A percentile compares a stretch with the other conserved stretches of the same genome.
These are phyloP conservation scores for Clonostachys rhizophaga DNA, from an alignment of 2,329 filamentous ascomycete species.

Conservation along the genomic window DNA sequence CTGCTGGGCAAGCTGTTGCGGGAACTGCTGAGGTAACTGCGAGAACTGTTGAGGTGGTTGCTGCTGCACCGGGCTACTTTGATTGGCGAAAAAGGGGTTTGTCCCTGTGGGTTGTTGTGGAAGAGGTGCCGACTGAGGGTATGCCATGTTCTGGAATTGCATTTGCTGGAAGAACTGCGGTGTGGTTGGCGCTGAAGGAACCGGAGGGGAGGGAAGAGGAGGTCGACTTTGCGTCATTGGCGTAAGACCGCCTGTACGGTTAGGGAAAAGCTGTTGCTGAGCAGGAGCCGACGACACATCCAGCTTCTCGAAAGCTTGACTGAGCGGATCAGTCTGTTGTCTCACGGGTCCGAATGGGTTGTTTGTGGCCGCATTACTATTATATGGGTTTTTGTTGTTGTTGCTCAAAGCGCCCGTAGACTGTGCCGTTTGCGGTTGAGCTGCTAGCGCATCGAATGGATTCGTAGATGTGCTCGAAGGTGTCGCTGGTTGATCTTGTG, in stretches of 20 bases:
- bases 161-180: conserved; percentile 31
- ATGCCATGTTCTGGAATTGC: conserved; percentile 37
- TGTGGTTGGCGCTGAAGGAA: conserved; percentile 33
- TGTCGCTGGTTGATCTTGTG: conserved; percentile 26
- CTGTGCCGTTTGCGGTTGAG: conserved; percentile 58
- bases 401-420: conserved; percentile 58
- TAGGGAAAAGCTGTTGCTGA: conserved; percentile 61
- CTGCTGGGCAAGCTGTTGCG: conserved; percentile 24
- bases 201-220: conserved; percentile 36
- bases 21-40: conserved; percentile 3
- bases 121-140: conserved; percentile 25
- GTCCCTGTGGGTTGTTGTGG: conserved; percentile 36
- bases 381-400: conserved; percentile 43
- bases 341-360: conserved; percentile 65
- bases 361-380: conserved; percentile 11
- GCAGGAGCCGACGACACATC: conserved; percentile 51
- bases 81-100: conserved; percentile 46
- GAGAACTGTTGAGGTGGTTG: background rate
- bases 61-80: conserved; percentile 18
- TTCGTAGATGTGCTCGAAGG: conserved; percentile 52
- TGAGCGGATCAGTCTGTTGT: conserved; percentile 39
- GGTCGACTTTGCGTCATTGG: conserved; percentile 30
- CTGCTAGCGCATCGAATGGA: conserved; percentile 59
- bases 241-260: conserved; percentile 62
- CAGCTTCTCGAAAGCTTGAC: conserved; percentile 71